Evolutionary conservation across 2,329 filamentous ascomycete genomes (phyloP).

Genomic region (Daldinia sp.): DNA sequence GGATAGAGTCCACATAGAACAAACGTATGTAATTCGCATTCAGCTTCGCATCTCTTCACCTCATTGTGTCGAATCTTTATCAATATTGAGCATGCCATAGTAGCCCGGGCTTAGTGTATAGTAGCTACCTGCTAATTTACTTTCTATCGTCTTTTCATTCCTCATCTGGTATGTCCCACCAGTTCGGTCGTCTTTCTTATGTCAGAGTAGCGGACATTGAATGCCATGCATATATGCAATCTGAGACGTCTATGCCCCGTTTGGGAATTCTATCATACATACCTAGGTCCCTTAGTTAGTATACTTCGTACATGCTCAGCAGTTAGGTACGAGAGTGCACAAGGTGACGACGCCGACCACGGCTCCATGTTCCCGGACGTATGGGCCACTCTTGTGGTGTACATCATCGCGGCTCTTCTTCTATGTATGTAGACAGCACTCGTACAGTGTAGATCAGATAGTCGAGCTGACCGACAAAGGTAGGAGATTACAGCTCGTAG

Average conservation of each 20-base stretch:
- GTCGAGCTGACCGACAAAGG: constrained; percentile 16
- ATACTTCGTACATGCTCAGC: not conserved
- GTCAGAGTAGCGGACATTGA: constrained; percentile 37
- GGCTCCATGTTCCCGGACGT: constrained; percentile 16
- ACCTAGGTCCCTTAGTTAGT: not conserved
- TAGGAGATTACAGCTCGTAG: constrained; percentile 25
- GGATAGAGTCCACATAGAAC: constrained; percentile 2
- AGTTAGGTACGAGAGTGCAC: not conserved
- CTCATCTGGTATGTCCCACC: constrained; percentile 3
- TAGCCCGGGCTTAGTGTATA: not conserved
- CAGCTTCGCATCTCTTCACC: not conserved
- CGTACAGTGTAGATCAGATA: not conserved
- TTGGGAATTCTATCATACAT: not conserved
- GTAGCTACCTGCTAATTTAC: constrained; percentile 11
- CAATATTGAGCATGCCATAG: not conserved
- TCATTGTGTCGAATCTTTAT: not conserved
- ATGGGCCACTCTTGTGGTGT: not conserved
- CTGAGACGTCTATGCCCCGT: constrained; percentile 1
- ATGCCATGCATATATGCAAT: constrained; percentile 10
- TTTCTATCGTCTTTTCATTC: not conserved
- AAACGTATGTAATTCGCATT: not conserved
- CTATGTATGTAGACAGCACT: no score
- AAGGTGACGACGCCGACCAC: constrained; percentile 16
- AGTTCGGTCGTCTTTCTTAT: constrained; percentile 24
- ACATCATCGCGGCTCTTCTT: not conserved